A percentile compares a stretch with the other conserved stretches of the same genome.
Conservation (phyloP, 2,329 filamentous ascomycete genomes). For the Magnaporthiopsis incrustans region DNA sequence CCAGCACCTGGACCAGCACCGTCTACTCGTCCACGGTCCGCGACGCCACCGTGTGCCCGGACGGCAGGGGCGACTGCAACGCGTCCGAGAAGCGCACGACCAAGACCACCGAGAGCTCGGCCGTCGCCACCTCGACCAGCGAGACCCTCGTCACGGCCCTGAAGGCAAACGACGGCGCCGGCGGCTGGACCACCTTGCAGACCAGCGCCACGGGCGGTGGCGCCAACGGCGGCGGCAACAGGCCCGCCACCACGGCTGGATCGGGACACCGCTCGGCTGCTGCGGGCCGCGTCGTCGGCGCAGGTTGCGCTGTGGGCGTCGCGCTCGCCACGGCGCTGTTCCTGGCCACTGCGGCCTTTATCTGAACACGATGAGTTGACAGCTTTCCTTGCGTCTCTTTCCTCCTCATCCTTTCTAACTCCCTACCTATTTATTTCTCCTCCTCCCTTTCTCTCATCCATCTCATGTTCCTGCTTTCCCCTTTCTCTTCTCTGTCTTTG, state of each 20-base stretch:
- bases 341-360: not conserved
- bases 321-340: slow-evolving; percentile 3
- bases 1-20: slow-evolving; percentile 1
- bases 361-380: not conserved
- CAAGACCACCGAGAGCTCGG: slow-evolving; percentile 3
- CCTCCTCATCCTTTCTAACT: not conserved
- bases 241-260: not conserved
- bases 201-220: not conserved
- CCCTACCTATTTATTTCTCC: not conserved
- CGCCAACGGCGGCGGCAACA: slow-evolving; percentile 1
- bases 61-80: not conserved
- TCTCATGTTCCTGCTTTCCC: too few relatives aligned
- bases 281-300: not conserved
- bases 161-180: not conserved
- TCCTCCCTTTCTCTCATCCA: not conserved
- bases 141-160: not conserved
- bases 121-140: slow-evolving; percentile 1
- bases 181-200: not conserved
- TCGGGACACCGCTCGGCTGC: not conserved
- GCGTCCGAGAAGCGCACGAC: not conserved
- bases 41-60: slow-evolving; percentile 1
- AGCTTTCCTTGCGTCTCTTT: not conserved
- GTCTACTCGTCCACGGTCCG: slow-evolving; percentile 3
- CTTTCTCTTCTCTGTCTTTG: not conserved
- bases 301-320: not conserved